A percentile compares a stretch with the other conserved stretches of the same genome.
Evolutionary conservation across 2,329 filamentous ascomycete genomes (phyloP).

Genomic region (Diaporthe vexans): DNA sequence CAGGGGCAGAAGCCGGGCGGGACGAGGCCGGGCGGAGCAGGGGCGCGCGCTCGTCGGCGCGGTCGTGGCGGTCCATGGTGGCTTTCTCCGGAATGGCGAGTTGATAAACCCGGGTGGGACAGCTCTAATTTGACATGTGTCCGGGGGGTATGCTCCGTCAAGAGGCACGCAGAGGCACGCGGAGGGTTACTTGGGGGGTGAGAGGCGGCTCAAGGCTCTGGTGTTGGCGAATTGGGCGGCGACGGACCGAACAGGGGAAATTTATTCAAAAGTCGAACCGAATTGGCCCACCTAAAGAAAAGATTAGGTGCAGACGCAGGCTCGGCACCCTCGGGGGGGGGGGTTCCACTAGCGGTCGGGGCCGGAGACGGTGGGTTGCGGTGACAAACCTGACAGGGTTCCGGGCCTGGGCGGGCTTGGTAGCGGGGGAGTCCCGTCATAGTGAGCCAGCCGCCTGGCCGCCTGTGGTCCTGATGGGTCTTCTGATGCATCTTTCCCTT

Average conservation of each 20-base stretch:
- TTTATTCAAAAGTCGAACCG: background rate
- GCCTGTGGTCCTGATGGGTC: too few species aligned
- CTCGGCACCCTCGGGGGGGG: background rate
- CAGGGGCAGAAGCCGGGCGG: background rate
- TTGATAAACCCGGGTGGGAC: background rate
- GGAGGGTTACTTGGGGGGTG: background rate
- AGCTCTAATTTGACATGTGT: background rate
- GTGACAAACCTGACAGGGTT: background rate
- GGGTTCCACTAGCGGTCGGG: background rate
- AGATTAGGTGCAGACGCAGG: conserved; percentile 12
- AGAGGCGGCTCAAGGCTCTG: background rate
- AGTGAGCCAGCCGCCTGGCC: too few species aligned
- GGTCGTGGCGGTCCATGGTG: conserved; percentile 20
- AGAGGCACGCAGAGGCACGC: background rate
- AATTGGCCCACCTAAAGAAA: conserved; percentile 21
- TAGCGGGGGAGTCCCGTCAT: background rate
- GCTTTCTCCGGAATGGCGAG: background rate
- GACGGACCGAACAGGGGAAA: background rate
- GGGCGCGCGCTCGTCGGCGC: conserved; percentile 34
- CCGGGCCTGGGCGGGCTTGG: background rate
- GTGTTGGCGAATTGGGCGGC: background rate
- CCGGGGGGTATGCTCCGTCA: background rate
- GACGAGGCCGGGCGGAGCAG: conserved; percentile 22
- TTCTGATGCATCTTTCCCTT: too few species aligned
- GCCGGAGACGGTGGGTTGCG: conserved; percentile 4